Conservation (phyloP, 805 yeast species). For the Saccharomycopsis babjevae region DNA sequence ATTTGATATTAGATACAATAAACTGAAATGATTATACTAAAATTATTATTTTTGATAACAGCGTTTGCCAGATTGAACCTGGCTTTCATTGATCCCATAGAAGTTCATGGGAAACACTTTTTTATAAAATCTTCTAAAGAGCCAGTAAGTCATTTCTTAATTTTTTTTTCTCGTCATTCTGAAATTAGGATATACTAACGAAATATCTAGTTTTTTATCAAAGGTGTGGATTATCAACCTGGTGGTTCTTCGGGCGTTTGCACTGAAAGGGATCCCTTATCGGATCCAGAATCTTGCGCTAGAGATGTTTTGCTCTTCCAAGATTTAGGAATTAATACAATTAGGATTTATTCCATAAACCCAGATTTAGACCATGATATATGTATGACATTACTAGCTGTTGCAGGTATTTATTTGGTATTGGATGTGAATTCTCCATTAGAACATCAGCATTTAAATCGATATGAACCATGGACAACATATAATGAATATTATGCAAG, state of each 20-base stretch:
- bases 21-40: background rate
- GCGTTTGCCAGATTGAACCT: background rate
- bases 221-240: slow-evolving; percentile 92
- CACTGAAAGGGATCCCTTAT: slow-evolving; percentile 57
- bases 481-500: slow-evolving; percentile 61
- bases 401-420: slow-evolving; percentile 86
- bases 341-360: slow-evolving; percentile 80
- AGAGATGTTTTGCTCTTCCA: slow-evolving; percentile 78
- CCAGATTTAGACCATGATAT: slow-evolving; percentile 74
- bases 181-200: background rate
- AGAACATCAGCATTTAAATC: slow-evolving; percentile 64
- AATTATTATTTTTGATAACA: background rate
- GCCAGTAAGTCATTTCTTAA: slow-evolving; percentile 38
- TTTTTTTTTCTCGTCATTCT: background rate
- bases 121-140: slow-evolving; percentile 63
- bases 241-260: slow-evolving; percentile 81
- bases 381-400: slow-evolving; percentile 86
- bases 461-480: slow-evolving; percentile 91
- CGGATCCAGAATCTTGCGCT: slow-evolving; percentile 62
- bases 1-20: too few species aligned
- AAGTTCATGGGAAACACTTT: slow-evolving; percentile 59
- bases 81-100: slow-evolving; percentile 52
- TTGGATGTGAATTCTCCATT: slow-evolving; percentile 88
- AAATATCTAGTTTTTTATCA: slow-evolving; percentile 42
- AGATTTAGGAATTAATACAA: slow-evolving; percentile 74